phyloP scores from a whole-genome alignment of 2,329 filamentous ascomycete species.

The Penicillium sp. region DNA sequence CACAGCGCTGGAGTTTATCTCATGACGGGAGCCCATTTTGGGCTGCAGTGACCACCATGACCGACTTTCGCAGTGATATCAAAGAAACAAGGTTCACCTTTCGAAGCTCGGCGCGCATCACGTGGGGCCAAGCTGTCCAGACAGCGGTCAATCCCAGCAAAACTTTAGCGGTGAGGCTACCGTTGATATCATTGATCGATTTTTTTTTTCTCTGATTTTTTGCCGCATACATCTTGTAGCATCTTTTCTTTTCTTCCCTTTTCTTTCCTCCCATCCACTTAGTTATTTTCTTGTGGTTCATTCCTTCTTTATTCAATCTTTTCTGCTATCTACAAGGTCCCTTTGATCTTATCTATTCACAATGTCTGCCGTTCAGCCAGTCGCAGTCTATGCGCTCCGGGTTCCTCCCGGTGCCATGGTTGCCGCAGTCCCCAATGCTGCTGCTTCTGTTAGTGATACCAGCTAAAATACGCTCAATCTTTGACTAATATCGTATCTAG shows the following conservation, averaged over 20 bases:
- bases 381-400: conserved; percentile 89
- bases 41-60: conserved; percentile 25
- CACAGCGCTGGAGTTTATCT: conserved; percentile 60
- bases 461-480: not conserved
- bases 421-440: conserved; percentile 74
- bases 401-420: conserved; percentile 84
- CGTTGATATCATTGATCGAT: conserved; percentile 17
- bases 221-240: conserved; percentile 16
- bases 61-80: conserved; percentile 2
- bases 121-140: conserved; percentile 10
- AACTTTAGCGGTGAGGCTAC: conserved; percentile 15
- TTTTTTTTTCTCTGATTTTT: conserved; percentile 12
- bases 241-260: conserved; percentile 24
- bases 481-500: conserved; percentile 48
- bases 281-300: conserved; percentile 22
- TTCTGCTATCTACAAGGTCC: conserved; percentile 13
- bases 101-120: conserved; percentile 14
- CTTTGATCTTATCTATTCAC: conserved; percentile 17
- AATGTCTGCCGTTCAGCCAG: conserved; percentile 56
- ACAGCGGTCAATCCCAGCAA: conserved; percentile 18
- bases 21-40: conserved; percentile 63
- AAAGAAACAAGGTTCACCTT: not conserved
- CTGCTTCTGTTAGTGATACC: conserved; percentile 71
- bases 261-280: conserved; percentile 20
- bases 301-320: conserved; percentile 20